phyloP scores from a whole-genome alignment of 2,329 filamentous ascomycete species.

The Mycosphaerella sp. region DNA sequence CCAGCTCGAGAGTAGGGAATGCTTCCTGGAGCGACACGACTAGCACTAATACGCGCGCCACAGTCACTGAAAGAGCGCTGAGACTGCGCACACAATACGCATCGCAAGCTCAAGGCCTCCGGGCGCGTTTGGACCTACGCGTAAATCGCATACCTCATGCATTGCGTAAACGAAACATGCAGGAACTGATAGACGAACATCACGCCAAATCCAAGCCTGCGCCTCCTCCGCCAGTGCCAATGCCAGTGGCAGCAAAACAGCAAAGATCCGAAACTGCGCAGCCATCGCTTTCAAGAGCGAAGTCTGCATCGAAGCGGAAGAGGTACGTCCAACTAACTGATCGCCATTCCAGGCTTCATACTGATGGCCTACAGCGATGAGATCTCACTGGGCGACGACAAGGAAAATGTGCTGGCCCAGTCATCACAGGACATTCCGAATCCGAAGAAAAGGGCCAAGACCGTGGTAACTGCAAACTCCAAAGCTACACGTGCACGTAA shows the following conservation, averaged over 20 bases:
- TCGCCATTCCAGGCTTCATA: background rate
- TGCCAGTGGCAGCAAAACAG: slow-evolving; percentile 15
- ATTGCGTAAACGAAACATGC: slow-evolving; percentile 73
- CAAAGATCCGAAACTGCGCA: slow-evolving; percentile 10
- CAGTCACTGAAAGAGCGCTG: slow-evolving; percentile 81
- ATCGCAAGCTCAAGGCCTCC: slow-evolving; percentile 76
- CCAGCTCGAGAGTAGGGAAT: slow-evolving; percentile 68
- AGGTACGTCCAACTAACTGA: slow-evolving; percentile 11
- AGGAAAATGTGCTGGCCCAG: slow-evolving; percentile 63
- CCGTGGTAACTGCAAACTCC: slow-evolving; percentile 27
- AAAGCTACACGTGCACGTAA: slow-evolving; percentile 33
- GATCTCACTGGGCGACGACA: slow-evolving; percentile 57
- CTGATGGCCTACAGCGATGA: slow-evolving; percentile 49
- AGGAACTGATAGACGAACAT: slow-evolving; percentile 62
- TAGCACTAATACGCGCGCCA: slow-evolving; percentile 21
- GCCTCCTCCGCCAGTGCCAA: slow-evolving; percentile 21
- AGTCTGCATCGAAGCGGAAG: slow-evolving; percentile 19
- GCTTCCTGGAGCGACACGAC: background rate
- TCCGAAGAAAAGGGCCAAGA: slow-evolving; percentile 59
- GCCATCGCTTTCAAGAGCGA: slow-evolving; percentile 11
- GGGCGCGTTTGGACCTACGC: slow-evolving; percentile 82
- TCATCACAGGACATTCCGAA: slow-evolving; percentile 47
- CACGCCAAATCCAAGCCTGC: slow-evolving; percentile 28
- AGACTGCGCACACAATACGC: slow-evolving; percentile 85
- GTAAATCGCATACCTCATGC: slow-evolving; percentile 83